Conservation (phyloP, 495 filamentous ascomycete species). For the Wilcoxina mikolae region DNA sequence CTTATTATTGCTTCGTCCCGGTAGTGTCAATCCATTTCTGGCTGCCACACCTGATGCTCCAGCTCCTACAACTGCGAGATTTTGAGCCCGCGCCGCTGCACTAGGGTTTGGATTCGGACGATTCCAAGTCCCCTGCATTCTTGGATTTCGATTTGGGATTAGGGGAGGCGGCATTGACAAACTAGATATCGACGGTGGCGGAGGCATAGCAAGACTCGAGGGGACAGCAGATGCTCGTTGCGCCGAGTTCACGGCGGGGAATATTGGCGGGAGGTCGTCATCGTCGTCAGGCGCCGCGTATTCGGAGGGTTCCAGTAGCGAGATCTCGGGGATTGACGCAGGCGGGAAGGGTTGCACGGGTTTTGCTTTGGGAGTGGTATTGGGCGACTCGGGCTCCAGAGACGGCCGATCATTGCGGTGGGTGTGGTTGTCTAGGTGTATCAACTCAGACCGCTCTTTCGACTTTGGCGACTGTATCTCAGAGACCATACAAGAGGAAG, state of each 20-base stretch:
- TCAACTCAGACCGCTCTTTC: too few relatives aligned
- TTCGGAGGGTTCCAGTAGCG: conserved; percentile 6
- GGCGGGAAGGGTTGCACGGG: conserved; percentile 6
- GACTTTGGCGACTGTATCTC: too few relatives aligned
- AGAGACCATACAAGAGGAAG: neutral
- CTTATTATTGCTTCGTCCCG: conserved; percentile 8
- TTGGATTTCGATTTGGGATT: conserved; percentile 16
- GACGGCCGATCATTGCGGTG: neutral
- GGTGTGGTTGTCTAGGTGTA: too few relatives aligned
- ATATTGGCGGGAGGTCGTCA: conserved; percentile 24
- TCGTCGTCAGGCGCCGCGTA: conserved; percentile 13
- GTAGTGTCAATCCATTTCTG: conserved; percentile 19
- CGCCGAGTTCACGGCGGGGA: conserved; percentile 34
- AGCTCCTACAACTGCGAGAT: conserved; percentile 13
- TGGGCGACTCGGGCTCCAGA: conserved; percentile 13
- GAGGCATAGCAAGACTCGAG: conserved; percentile 6
- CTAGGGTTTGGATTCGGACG: conserved; percentile 21
- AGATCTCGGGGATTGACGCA: conserved; percentile 19
- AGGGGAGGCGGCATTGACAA: conserved; percentile 22
- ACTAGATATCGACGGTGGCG: conserved; percentile 8
- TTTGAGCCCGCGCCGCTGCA: conserved; percentile 11
- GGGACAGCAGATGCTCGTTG: conserved; percentile 28
- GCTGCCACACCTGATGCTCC: conserved; percentile 26
- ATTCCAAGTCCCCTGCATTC: neutral
- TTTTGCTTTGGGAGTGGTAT: conserved; percentile 21